phyloP scores from a whole-genome alignment of 2,329 filamentous ascomycete species.

The Cryphonectria japonica region DNA sequence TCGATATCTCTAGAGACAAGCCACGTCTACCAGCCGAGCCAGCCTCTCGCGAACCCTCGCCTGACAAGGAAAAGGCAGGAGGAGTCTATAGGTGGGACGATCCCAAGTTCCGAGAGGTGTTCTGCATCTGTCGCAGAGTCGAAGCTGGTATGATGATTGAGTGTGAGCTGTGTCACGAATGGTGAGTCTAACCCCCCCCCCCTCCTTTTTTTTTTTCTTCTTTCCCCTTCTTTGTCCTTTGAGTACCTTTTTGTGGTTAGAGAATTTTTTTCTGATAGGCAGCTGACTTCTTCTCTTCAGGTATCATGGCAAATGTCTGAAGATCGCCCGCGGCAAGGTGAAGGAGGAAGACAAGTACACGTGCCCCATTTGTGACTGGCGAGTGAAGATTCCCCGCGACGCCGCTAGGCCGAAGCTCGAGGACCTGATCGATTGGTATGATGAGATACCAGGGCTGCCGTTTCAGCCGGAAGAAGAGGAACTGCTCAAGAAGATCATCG shows the following conservation, averaged over 20 bases:
- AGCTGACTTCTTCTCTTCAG: slow-evolving; percentile 45
- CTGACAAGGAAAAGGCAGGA: slow-evolving; percentile 42
- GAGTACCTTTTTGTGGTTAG: slow-evolving; percentile 56
- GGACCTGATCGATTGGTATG: slow-evolving; percentile 80
- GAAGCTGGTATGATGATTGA: slow-evolving; percentile 99
- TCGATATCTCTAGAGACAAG: slow-evolving; percentile 82
- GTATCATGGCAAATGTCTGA: slow-evolving; percentile 98
- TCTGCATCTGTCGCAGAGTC: slow-evolving; percentile 91
- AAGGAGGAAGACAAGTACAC: slow-evolving; percentile 99
- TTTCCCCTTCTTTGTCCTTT: neutral
- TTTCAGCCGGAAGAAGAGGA: slow-evolving; percentile 97
- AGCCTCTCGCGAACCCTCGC: slow-evolving; percentile 77
- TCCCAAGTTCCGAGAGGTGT: slow-evolving; percentile 74
- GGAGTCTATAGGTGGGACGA: slow-evolving; percentile 62
- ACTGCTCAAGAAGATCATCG: slow-evolving; percentile 81
- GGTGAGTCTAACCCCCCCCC: slow-evolving; percentile 60
- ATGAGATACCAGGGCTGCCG: slow-evolving; percentile 78
- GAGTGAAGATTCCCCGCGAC: slow-evolving; percentile 94
- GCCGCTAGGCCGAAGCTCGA: slow-evolving; percentile 94
- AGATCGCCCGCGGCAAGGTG: slow-evolving; percentile 95
- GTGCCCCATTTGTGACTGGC: slow-evolving; percentile 96
- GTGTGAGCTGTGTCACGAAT: slow-evolving; percentile 96
- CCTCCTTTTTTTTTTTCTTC: neutral
- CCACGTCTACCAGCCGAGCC: slow-evolving; percentile 91
- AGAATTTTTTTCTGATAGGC: neutral